Percentiles rank a stretch among this genome's conserved stretches.
phyloP scores from a whole-genome alignment of 2,329 filamentous ascomycete genomes.

The Aspergillus persii region DNA sequence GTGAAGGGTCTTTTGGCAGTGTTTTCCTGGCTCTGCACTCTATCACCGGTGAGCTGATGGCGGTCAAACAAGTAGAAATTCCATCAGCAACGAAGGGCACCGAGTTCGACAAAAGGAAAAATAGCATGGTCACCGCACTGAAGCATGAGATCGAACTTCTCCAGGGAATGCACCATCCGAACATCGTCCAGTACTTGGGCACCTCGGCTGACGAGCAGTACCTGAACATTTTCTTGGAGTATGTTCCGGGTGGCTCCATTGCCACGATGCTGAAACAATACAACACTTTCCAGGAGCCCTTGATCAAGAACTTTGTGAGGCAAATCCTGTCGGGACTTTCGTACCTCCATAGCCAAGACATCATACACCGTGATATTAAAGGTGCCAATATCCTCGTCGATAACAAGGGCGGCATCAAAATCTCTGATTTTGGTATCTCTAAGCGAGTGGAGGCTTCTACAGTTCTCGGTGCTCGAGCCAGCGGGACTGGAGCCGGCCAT shows the following conservation, averaged over 20 bases:
- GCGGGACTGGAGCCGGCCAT: slow-evolving; percentile 37
- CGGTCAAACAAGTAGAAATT: slow-evolving; percentile 96
- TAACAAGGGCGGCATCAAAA: slow-evolving; percentile 98
- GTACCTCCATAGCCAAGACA: slow-evolving; percentile 90
- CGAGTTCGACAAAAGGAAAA: slow-evolving; percentile 85
- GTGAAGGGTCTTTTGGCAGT: slow-evolving; percentile 92
- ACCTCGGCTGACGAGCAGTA: slow-evolving; percentile 87
- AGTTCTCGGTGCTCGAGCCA: slow-evolving; percentile 57
- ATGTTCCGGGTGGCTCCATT: slow-evolving; percentile 94
- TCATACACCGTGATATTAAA: slow-evolving; percentile 99
- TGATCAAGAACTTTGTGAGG: slow-evolving; percentile 93
- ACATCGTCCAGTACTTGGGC: slow-evolving; percentile 97
- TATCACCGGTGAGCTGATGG: slow-evolving; percentile 94
- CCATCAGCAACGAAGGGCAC: slow-evolving; percentile 74
- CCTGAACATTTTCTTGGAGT: slow-evolving; percentile 99
- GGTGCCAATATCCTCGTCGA: slow-evolving; percentile 98
- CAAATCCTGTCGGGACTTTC: slow-evolving; percentile 91
- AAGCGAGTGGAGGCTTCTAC: slow-evolving; percentile 95
- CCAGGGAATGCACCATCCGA: slow-evolving; percentile 89
- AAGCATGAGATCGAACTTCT: slow-evolving; percentile 95
- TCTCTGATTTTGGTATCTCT: slow-evolving; percentile 97
- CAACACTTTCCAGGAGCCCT: slow-evolving; percentile 85
- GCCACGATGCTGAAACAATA: slow-evolving; percentile 99
- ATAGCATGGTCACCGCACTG: slow-evolving; percentile 94
- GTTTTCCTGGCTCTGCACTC: slow-evolving; percentile 94